Evolutionary conservation across 805 yeast genomes (phyloP).

Genomic region (Candida sonorensis): DNA sequence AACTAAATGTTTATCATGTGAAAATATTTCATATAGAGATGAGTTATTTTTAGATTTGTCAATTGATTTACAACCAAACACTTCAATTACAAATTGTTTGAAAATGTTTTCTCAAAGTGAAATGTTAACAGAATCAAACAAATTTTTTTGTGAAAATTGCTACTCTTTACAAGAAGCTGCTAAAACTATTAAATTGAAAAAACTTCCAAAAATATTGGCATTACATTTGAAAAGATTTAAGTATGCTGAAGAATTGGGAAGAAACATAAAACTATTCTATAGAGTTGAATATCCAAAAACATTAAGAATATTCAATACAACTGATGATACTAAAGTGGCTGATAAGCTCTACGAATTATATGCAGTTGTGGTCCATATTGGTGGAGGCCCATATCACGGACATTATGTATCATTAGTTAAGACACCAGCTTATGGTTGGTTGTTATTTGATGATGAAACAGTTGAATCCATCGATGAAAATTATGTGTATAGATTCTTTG

Average conservation of each 20-base stretch:
- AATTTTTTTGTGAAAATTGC: conserved; percentile 89
- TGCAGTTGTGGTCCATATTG: conserved; percentile 88
- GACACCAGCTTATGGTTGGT: conserved; percentile 76
- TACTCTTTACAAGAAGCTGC: conserved; percentile 91
- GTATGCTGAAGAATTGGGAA: conserved; percentile 74
- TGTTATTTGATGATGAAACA: conserved; percentile 90
- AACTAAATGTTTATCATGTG: conserved; percentile 87
- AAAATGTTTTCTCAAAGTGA: conserved; percentile 82
- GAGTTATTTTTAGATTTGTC: conserved; percentile 85
- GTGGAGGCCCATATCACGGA: conserved; percentile 97
- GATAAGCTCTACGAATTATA: conserved; percentile 71
- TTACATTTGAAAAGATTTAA: conserved; percentile 89
- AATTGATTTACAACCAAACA: conserved; percentile 71
- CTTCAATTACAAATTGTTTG: conserved; percentile 69
- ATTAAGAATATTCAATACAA: conserved; percentile 63
- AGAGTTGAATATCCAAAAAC: conserved; percentile 74
- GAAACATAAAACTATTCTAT: conserved; percentile 81
- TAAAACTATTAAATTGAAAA: conserved; percentile 74
- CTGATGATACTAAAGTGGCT: conserved; percentile 43
- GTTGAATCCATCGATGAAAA: conserved; percentile 82
- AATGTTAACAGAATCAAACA: conserved; percentile 77
- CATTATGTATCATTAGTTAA: conserved; percentile 88
- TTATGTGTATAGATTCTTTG: conserved; percentile 79
- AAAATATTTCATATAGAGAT: conserved; percentile 69
- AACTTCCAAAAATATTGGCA: conserved; percentile 71